A percentile compares a stretch with the other conserved stretches of the same genome.
phyloP scores from a whole-genome alignment of 164 flowering plant species.

The Vitis rotundifolia region DNA sequence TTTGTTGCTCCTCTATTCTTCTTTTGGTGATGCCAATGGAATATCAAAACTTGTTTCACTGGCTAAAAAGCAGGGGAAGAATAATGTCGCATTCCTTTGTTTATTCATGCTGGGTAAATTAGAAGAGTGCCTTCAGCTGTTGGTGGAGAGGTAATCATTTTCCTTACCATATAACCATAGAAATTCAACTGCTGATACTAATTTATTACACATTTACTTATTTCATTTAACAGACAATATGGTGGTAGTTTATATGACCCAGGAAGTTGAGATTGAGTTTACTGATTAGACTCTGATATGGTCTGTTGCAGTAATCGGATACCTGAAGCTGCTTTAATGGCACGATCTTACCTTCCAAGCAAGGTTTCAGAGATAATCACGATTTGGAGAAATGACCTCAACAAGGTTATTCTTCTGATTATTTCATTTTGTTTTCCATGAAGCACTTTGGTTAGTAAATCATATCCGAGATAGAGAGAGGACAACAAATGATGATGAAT shows the following conservation, averaged over 20 bases:
- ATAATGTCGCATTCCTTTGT: constrained; percentile 93
- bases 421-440: too few relatives aligned
- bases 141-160: constrained; percentile 78
- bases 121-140: constrained; percentile 93
- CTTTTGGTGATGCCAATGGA: constrained; percentile 95
- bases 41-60: constrained; percentile 71
- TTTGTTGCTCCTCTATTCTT: constrained; percentile 83
- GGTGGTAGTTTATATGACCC: constrained; percentile 2
- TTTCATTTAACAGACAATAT: background rate
- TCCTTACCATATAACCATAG: background rate
- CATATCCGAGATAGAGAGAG: too few relatives aligned
- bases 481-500: too few relatives aligned
- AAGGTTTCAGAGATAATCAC: constrained; percentile 91
- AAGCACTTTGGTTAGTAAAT: too few relatives aligned
- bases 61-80: constrained; percentile 95
- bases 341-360: constrained; percentile 98
- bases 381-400: constrained; percentile 91
- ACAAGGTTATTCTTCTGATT: constrained; percentile 50
- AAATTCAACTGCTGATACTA: too few relatives aligned
- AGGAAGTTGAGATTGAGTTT: too few relatives aligned
- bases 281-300: too few relatives aligned
- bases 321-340: constrained; percentile 99
- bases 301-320: constrained; percentile 78
- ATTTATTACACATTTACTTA: too few relatives aligned
- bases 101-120: constrained; percentile 86